These are phyloP conservation scores for Tetrapisispora nanseiensis DNA, from an alignment of 805 yeast species.

Conservation along the genomic window DNA sequence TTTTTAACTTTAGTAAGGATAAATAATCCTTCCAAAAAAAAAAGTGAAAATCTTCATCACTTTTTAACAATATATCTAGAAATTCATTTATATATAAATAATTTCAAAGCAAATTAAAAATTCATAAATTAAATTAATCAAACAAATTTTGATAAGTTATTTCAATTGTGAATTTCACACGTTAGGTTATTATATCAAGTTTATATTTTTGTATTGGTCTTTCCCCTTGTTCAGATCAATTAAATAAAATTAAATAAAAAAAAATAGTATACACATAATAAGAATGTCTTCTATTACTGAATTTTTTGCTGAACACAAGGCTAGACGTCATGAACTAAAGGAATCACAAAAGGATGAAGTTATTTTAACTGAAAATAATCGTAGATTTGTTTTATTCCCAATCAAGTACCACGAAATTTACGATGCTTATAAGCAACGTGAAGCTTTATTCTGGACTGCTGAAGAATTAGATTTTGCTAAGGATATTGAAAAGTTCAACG, in stretches of 20 bases:
- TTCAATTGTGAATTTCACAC: too few species aligned
- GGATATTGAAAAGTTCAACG: slow-evolving; percentile 59
- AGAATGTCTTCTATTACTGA: slow-evolving; percentile 1
- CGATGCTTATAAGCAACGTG: slow-evolving; percentile 98
- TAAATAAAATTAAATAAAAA: too few species aligned
- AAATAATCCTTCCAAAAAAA: too few species aligned
- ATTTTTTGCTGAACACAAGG: slow-evolving; percentile 34
- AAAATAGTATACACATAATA: too few species aligned
- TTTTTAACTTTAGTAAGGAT: slow-evolving; percentile 1
- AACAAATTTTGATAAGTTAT: background rate
- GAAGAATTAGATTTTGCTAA: slow-evolving; percentile 94
- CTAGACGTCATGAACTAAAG: slow-evolving; percentile 59
- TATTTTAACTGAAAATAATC: slow-evolving; percentile 70
- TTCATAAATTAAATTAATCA: background rate
- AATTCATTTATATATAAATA: too few species aligned
- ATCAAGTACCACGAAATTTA: slow-evolving; percentile 94
- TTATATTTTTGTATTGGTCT: too few species aligned
- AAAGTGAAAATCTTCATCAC: too few species aligned
- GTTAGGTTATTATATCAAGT: too few species aligned
- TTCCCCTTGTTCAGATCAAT: too few species aligned
- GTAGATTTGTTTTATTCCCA: slow-evolving; percentile 90
- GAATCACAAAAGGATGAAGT: slow-evolving; percentile 82
- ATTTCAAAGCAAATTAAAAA: too few species aligned
- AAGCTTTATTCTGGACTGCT: slow-evolving; percentile 99
- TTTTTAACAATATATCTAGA: too few species aligned